Evolutionary conservation across 176 grass and related monocot genomes (phyloP), one percentile per base, ranked within the genome.

Genomic region (Dactylis glomerata): DNA sequence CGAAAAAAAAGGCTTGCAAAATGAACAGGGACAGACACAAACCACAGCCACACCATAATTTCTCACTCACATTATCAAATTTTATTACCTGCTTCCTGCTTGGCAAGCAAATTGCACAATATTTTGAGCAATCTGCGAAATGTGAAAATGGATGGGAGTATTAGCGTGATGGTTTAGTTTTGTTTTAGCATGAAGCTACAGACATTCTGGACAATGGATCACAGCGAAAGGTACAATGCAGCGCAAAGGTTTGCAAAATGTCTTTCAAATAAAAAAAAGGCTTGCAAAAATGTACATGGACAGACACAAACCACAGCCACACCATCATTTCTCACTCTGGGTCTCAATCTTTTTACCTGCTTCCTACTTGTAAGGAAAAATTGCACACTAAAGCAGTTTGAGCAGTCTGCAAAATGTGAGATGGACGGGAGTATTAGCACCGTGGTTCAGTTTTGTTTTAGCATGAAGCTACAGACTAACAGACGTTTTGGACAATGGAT

Each of bases 401-500:
- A 76, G 13, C 28, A 50, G 70, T 62, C 33, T 14, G 42, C 31
- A 74, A 74, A 10, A 81, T 64, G 46, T 66, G 23, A 47, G 23
- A 80, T 80, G 41, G 17, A 33, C 6, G 5, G n/a, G 44, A 67
- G 68, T 37, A 66, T 34, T 28, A 82, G 4, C 84, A 66, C 7
- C 49, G 38, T 22, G 42, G 26, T 49, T 33, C 6, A 31, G 23
- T 81, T 51, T 69, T 67, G 47, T 61, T 23, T 23, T 9, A 71
- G 33, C 50, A 17, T 80, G 37, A n/a, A 38, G 50, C 19, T 50
- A 41, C n/a, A 42, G 50, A 42, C 72, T 10, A 41, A 41, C 28
- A 52, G 61, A 51, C 78, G 72, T 82, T 54, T 42, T 63, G 51
- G 64, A 17, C 58, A 40, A 46, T 59, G 24, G 22, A 90, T 36